phyloP scores from a whole-genome alignment of 805 yeast species.

The Cyberlindnera amylophila region DNA sequence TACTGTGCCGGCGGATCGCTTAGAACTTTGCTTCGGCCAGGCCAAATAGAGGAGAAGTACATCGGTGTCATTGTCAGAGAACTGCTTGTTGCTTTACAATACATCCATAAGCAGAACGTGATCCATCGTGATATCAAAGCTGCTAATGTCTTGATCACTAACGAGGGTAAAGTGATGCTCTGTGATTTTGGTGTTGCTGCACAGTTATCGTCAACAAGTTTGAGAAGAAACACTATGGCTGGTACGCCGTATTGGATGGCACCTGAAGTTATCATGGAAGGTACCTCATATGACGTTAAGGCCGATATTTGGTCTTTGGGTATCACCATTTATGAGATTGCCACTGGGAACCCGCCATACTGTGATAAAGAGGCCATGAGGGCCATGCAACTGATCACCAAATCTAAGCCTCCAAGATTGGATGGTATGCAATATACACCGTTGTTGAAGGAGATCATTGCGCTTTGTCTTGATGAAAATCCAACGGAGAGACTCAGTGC shows the following conservation, averaged over 20 bases:
- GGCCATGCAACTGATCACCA: constrained; percentile 91
- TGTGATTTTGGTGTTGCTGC: constrained; percentile 99
- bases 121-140: constrained; percentile 97
- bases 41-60: constrained; percentile 79
- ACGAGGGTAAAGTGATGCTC: constrained; percentile 84
- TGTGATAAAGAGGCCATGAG: constrained; percentile 91
- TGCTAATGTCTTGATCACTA: constrained; percentile 86
- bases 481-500: constrained; percentile 87
- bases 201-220: constrained; percentile 67
- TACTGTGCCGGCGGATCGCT: constrained; percentile 93
- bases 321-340: constrained; percentile 87
- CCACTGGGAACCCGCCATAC: constrained; percentile 97
- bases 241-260: constrained; percentile 99
- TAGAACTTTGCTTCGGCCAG: constrained; percentile 73
- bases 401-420: constrained; percentile 89
- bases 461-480: constrained; percentile 88
- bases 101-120: constrained; percentile 84
- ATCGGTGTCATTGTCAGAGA: constrained; percentile 85
- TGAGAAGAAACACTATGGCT: constrained; percentile 90
- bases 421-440: constrained; percentile 85
- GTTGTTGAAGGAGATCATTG: constrained; percentile 78
- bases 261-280: constrained; percentile 94
- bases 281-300: constrained; percentile 78
- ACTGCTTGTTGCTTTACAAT: constrained; percentile 67
- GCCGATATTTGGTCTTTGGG: constrained; percentile 99